A percentile compares a stretch with the other conserved stretches of the same genome.
Evolutionary conservation across 208 protist species (phyloP).

Genomic region (Trypanosoma theileri): DNA sequence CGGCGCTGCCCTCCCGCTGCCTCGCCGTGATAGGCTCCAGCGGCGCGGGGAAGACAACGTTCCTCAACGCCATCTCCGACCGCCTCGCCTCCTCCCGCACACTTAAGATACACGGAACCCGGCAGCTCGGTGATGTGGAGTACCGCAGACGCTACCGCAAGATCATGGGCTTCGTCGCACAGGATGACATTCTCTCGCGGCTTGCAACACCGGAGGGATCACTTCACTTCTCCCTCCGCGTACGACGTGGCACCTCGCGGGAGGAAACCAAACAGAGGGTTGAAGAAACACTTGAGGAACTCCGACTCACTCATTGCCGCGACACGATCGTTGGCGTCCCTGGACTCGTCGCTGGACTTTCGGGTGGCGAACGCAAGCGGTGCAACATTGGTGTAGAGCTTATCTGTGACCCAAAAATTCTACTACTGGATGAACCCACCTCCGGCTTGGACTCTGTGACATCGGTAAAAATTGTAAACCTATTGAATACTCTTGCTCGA

Average conservation of each 20-base stretch:
- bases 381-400: conserved; percentile 88
- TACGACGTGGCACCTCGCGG: conserved; percentile 43
- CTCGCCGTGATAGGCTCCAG: conserved; percentile 84
- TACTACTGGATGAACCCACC: conserved; percentile 91
- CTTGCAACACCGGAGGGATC: conserved; percentile 66
- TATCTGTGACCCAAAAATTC: conserved; percentile 78
- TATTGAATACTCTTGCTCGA: conserved; percentile 70
- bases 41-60: conserved; percentile 88
- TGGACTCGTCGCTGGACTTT: conserved; percentile 70
- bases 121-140: conserved; percentile 68
- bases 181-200: conserved; percentile 80
- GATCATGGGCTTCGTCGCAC: conserved; percentile 73
- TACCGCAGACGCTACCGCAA: conserved; percentile 60
- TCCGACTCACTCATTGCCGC: conserved; percentile 62
- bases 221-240: conserved; percentile 78
- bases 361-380: conserved; percentile 89
- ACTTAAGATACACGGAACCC: conserved; percentile 47
- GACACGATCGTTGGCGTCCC: conserved; percentile 79
- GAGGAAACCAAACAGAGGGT: conserved; percentile 55
- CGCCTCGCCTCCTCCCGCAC: conserved; percentile 41
- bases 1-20: conserved; percentile 63
- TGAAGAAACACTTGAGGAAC: conserved; percentile 59
- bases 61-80: conserved; percentile 81
- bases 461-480: conserved; percentile 79
- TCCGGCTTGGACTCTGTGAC: conserved; percentile 88